Evolutionary conservation across 495 filamentous ascomycete species (phyloP).

Genomic region (Neurospora sp.): DNA sequence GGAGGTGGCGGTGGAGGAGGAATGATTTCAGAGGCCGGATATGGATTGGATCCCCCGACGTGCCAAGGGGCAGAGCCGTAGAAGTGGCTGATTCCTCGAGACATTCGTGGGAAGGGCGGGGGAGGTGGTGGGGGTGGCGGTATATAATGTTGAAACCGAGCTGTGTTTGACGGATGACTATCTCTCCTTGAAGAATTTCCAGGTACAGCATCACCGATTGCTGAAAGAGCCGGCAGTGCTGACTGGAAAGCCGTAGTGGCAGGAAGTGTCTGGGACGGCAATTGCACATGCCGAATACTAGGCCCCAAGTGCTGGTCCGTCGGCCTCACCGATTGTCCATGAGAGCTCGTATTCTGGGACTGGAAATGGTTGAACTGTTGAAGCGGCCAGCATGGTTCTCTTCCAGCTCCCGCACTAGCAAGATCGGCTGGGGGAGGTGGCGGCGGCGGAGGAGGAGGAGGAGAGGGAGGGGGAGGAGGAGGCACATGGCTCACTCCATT

Average conservation of each 20-base stretch:
- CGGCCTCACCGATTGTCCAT: background rate
- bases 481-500: background rate
- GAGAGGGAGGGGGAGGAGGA: background rate
- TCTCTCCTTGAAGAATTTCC: background rate
- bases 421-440: background rate
- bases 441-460: background rate
- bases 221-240: background rate
- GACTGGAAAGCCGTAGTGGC: background rate
- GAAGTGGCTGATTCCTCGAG: background rate
- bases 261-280: background rate
- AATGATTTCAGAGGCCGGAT: background rate
- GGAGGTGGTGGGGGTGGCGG: background rate
- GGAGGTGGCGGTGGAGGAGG: constrained; percentile 19
- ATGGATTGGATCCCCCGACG: background rate
- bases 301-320: too few relatives aligned
- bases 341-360: background rate
- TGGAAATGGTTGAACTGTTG: background rate
- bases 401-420: background rate
- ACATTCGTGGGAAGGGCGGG: background rate
- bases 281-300: background rate
- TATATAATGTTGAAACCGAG: background rate
- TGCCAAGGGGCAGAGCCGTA: background rate
- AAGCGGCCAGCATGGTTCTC: too few relatives aligned
- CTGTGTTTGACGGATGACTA: background rate
- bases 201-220: background rate